These are phyloP conservation scores for Gymnopilus dilepis DNA, from an alignment of 768 basidiomycete species.

Conservation along the genomic window DNA sequence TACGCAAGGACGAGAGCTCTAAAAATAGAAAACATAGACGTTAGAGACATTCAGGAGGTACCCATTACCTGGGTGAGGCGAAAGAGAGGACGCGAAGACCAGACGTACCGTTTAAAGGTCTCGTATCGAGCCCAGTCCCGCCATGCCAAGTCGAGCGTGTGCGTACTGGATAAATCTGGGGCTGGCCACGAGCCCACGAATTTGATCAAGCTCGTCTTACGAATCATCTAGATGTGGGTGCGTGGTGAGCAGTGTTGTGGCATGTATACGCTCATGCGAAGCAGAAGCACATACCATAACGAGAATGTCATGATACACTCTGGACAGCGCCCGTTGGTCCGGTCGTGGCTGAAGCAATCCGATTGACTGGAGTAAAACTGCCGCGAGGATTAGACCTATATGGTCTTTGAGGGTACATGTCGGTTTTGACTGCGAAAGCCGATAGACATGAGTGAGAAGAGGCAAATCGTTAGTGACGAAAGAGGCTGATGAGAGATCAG, in stretches of 20 bases:
- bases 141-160: slow-evolving; percentile 51
- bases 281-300: slow-evolving; percentile 51
- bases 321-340: slow-evolving; percentile 53
- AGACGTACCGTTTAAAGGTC: slow-evolving; percentile 55
- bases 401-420: slow-evolving; percentile 40
- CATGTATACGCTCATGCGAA: slow-evolving; percentile 15
- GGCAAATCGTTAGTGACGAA: slow-evolving; percentile 25
- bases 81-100: slow-evolving; percentile 23
- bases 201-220: slow-evolving; percentile 49
- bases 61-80: slow-evolving; percentile 10
- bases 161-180: slow-evolving; percentile 41
- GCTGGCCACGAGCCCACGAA: slow-evolving; percentile 50
- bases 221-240: slow-evolving; percentile 48
- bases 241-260: slow-evolving; percentile 26
- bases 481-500: slow-evolving; percentile 21
- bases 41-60: slow-evolving; percentile 13
- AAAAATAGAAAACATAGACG: slow-evolving; percentile 16
- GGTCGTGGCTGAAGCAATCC: slow-evolving; percentile 58
- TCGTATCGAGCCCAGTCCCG: slow-evolving; percentile 62
- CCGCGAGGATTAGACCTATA: slow-evolving; percentile 49
- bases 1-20: slow-evolving; percentile 56
- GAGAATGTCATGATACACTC: slow-evolving; percentile 64
- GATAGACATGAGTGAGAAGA: slow-evolving; percentile 18
- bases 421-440: slow-evolving; percentile 42
- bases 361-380: slow-evolving; percentile 60